phyloP scores from a whole-genome alignment of 805 yeast genomes.

The Tetrapisispora arboricola region DNA sequence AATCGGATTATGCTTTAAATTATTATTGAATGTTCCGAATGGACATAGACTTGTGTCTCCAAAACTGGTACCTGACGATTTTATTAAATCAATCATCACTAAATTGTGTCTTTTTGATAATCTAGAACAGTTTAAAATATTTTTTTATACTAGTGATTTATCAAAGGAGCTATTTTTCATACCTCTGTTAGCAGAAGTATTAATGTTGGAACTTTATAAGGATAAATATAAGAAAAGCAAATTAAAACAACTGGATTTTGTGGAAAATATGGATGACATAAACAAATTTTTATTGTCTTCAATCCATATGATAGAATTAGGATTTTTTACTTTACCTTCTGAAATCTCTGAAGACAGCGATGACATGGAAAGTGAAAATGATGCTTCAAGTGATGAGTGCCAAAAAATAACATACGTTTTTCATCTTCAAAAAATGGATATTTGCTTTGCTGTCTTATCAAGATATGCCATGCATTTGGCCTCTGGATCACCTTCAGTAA shows the following conservation, averaged over 20 bases:
- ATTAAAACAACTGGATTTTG: not conserved
- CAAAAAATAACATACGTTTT: not conserved
- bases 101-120: constrained; percentile 10
- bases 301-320: not conserved
- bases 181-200: constrained; percentile 19
- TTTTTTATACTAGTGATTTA: constrained; percentile 11
- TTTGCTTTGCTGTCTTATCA: not conserved
- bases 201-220: constrained; percentile 7
- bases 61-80: constrained; percentile 8
- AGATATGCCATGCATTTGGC: not conserved
- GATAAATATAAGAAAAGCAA: not conserved
- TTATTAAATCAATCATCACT: constrained; percentile 8
- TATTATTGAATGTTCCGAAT: constrained; percentile 13
- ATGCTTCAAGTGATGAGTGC: not conserved
- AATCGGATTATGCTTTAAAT: constrained; percentile 12
- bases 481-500: not conserved
- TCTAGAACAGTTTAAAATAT: constrained; percentile 14
- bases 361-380: not conserved
- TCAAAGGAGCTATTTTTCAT: constrained; percentile 12
- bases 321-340: not conserved
- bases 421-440: not conserved
- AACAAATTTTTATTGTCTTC: not conserved
- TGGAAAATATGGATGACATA: constrained; percentile 1
- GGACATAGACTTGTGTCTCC: constrained; percentile 11
- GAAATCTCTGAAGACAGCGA: not conserved